phyloP scores from a whole-genome alignment of 2,329 filamentous ascomycete genomes.

The Plectosphaerella sp. region DNA sequence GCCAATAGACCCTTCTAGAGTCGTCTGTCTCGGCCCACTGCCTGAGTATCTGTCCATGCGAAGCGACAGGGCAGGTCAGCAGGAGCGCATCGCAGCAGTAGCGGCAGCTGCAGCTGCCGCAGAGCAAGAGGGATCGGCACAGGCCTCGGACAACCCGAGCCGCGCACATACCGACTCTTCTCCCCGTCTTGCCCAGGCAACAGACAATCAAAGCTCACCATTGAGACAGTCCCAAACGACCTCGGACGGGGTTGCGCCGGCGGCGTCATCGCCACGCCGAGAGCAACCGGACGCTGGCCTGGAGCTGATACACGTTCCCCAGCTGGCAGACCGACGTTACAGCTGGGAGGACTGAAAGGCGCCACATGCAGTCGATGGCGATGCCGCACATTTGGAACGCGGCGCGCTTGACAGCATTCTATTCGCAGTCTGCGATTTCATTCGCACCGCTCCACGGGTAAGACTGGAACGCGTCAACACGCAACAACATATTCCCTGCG shows the following conservation, averaged over 20 bases:
- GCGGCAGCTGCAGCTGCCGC: not conserved
- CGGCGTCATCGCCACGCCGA: conserved; percentile 19
- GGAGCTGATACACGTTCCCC: conserved; percentile 47
- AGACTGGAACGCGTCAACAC: not conserved
- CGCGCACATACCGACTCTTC: too few species aligned
- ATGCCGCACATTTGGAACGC: too few species aligned
- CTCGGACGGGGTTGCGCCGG: too few species aligned
- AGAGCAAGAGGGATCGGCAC: not conserved
- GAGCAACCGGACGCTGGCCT: conserved; percentile 37
- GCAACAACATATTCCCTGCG: not conserved
- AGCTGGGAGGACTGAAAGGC: conserved; percentile 41
- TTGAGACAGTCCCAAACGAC: too few species aligned
- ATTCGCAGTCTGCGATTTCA: too few species aligned
- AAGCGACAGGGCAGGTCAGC: conserved; percentile 11
- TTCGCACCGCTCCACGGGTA: too few species aligned
- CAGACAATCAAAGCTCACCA: too few species aligned
- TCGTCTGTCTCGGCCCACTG: conserved; percentile 51
- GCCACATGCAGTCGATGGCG: too few species aligned
- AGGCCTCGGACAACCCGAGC: too few species aligned
- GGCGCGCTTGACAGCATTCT: too few species aligned
- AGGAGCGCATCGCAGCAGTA: not conserved
- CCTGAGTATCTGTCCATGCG: conserved; percentile 42
- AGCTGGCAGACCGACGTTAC: conserved; percentile 43
- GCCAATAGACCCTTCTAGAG: conserved; percentile 46
- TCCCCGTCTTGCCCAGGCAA: too few species aligned